Conservation (phyloP, 2,329 filamentous ascomycete species). For the Paecilomyces fulvus region DNA sequence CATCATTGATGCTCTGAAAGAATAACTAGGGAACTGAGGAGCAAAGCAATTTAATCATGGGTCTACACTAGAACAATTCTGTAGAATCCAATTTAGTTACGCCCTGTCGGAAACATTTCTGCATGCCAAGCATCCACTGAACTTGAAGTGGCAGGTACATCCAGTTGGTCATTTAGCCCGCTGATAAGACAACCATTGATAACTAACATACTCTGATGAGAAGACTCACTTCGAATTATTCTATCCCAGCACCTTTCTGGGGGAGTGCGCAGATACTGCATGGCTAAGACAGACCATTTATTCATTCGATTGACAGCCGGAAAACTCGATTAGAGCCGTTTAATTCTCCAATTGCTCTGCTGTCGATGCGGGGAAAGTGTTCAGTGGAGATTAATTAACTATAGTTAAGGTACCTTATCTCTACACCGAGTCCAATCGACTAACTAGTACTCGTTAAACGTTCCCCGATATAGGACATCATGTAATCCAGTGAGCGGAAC, state of each 20-base stretch:
- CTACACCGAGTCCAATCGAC: not conserved
- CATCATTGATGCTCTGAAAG: not conserved
- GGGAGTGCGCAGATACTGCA: no score
- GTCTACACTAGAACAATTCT: not conserved
- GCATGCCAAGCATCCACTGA: not conserved
- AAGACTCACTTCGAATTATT: not conserved
- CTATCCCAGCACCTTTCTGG: no score
- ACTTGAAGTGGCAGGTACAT: not conserved
- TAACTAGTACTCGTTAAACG: not conserved
- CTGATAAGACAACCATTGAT: not conserved
- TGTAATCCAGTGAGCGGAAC: not conserved
- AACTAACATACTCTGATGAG: not conserved
- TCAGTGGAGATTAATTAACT: not conserved
- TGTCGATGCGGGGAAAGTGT: not conserved
- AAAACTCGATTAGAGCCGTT: not conserved
- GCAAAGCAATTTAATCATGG: no score
- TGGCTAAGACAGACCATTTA: no score
- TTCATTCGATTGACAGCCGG: no score
- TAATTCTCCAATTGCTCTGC: not conserved
- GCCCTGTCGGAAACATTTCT: not conserved
- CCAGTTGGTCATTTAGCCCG: not conserved
- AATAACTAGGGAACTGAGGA: not conserved
- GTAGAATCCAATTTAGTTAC: not conserved
- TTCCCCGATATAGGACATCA: not conserved
- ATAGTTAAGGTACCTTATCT: not conserved